A percentile compares a stretch with the other conserved stretches of the same genome.
Conservation (phyloP, 352 stramenopile species). For the Phytophthora lateralis region DNA sequence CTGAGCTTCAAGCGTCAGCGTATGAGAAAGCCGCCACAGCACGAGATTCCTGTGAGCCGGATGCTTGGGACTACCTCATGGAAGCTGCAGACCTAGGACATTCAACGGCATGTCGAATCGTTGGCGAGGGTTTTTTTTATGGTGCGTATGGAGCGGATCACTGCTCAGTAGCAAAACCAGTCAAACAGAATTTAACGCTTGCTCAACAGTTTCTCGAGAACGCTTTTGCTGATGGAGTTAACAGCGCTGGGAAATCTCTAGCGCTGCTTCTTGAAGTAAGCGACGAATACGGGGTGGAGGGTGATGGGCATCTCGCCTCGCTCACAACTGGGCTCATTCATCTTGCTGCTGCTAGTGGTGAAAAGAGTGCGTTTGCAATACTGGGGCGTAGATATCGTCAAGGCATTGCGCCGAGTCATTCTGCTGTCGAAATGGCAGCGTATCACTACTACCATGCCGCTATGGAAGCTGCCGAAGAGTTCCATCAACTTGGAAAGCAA, state of each 20-base stretch:
- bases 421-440: conserved; percentile 39
- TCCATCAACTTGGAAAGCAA: conserved; percentile 76
- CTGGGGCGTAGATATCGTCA: conserved; percentile 53
- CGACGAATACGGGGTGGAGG: background rate
- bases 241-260: conserved; percentile 36
- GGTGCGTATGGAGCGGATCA: conserved; percentile 26
- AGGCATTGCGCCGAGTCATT: background rate
- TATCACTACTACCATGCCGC: conserved; percentile 74
- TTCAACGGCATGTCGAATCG: conserved; percentile 27
- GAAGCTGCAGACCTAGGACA: conserved; percentile 46
- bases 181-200: conserved; percentile 31
- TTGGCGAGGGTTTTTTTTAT: conserved; percentile 48
- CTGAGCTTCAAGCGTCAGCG: conserved; percentile 4
- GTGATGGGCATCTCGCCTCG: background rate
- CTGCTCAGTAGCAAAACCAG: conserved; percentile 8
- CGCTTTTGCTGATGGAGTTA: conserved; percentile 22
- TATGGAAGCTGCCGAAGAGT: conserved; percentile 46
- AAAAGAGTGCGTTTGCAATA: conserved; percentile 57
- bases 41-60: conserved; percentile 23
- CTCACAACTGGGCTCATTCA: conserved; percentile 55
- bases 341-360: conserved; percentile 46
- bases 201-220: conserved; percentile 25
- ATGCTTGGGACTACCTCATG: conserved; percentile 37
- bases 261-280: conserved; percentile 23
- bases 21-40: conserved; percentile 20